These are phyloP conservation scores for Saccharomycopsis sp. DNA, from an alignment of 805 yeast species.

Conservation along the genomic window DNA sequence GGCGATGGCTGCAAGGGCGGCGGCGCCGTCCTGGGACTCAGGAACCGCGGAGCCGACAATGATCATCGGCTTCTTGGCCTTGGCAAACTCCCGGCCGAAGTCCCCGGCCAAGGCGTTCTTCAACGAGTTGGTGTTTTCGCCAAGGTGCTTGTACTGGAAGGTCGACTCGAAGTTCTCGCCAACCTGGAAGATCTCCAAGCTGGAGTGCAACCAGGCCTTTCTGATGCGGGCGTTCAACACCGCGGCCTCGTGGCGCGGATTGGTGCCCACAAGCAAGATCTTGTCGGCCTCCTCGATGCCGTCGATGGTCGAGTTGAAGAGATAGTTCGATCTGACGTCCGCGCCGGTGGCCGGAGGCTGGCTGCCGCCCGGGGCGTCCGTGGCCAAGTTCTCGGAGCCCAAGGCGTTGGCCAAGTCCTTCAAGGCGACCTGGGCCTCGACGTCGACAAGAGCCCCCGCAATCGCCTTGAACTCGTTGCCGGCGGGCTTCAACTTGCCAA, in stretches of 20 bases:
- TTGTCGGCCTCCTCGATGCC: constrained; percentile 82
- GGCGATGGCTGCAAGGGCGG: constrained; percentile 53
- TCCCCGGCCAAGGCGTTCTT: constrained; percentile 56
- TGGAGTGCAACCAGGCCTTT: constrained; percentile 65
- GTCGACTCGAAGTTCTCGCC: constrained; percentile 79
- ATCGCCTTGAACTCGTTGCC: constrained; percentile 74
- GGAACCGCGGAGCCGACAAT: constrained; percentile 76
- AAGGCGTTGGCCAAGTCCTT: constrained; percentile 72
- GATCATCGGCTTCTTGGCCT: constrained; percentile 69
- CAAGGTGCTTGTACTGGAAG: constrained; percentile 57
- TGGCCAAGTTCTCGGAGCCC: constrained; percentile 74
- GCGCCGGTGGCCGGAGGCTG: constrained; percentile 58
- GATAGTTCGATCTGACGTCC: constrained; percentile 71
- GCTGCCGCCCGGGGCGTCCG: constrained; percentile 57
- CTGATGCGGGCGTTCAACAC: constrained; percentile 79
- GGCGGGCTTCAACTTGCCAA: constrained; percentile 45
- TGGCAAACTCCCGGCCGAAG: constrained; percentile 58
- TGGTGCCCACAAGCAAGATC: constrained; percentile 73
- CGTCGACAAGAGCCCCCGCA: constrained; percentile 77
- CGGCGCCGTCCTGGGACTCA: constrained; percentile 57
- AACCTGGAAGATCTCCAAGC: constrained; percentile 59
- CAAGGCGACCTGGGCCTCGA: constrained; percentile 73
- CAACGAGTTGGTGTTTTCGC: constrained; percentile 52
- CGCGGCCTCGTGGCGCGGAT: constrained; percentile 87
- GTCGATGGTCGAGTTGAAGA: constrained; percentile 70